A percentile compares a stretch with the other conserved stretches of the same genome.
phyloP scores from a whole-genome alignment of 2,329 filamentous ascomycete species.

The Plenodomus biglobosus region DNA sequence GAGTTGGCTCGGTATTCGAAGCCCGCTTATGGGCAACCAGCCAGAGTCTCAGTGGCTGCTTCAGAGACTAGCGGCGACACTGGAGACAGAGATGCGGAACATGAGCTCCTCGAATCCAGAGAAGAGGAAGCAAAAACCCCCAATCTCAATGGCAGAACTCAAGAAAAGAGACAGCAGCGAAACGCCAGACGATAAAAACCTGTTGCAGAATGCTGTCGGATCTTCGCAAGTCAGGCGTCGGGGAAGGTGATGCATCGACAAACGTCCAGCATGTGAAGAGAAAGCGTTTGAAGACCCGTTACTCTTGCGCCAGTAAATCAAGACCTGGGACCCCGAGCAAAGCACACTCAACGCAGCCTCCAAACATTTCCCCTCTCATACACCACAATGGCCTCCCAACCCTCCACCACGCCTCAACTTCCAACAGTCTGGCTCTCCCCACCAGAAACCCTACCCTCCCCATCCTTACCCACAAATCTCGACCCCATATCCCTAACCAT shows the following conservation, averaged over 20 bases:
- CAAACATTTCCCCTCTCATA: no score
- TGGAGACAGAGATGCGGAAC: constrained; percentile 49
- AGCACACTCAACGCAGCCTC: no score
- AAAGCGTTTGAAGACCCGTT: neutral
- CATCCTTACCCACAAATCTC: neutral
- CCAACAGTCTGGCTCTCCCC: constrained; percentile 6
- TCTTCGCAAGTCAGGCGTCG: constrained; percentile 11
- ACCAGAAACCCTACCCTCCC: constrained; percentile 2
- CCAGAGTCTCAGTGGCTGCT: constrained; percentile 74
- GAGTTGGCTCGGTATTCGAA: constrained; percentile 73
- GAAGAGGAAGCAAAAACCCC: constrained; percentile 28
- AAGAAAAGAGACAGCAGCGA: constrained; percentile 7
- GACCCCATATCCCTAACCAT: constrained; percentile 6
- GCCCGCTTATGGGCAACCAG: constrained; percentile 68
- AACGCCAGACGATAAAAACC: constrained; percentile 5
- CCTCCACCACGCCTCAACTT: neutral
- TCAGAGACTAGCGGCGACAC: constrained; percentile 60
- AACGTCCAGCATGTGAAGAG: neutral
- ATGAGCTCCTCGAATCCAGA: constrained; percentile 24
- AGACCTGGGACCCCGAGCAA: no score
- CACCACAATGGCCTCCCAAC: constrained; percentile 1
- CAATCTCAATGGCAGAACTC: constrained; percentile 38
- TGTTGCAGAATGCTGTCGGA: constrained; percentile 11
- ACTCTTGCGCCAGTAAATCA: neutral
- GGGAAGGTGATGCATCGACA: constrained; percentile 4